These are phyloP conservation scores for Tuber calosporum DNA, from an alignment of 495 filamentous ascomycete species.

Conservation along the genomic window DNA sequence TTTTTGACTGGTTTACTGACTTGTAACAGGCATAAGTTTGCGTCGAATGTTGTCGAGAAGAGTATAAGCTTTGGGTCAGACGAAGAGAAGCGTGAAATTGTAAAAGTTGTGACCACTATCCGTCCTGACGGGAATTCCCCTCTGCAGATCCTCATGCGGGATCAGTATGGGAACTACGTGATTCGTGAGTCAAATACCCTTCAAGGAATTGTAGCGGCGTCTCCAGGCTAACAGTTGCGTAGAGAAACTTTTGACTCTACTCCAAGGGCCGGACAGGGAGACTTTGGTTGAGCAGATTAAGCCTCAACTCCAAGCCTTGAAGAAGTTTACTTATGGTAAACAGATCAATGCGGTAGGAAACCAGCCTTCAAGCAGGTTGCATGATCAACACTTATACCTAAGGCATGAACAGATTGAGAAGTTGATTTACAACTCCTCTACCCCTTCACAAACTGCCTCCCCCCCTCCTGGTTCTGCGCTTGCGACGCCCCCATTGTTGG, in stretches of 20 bases:
- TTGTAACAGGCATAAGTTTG: slow-evolving; percentile 66
- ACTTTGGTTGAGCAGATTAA: slow-evolving; percentile 65
- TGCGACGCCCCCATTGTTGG: slow-evolving; percentile 48
- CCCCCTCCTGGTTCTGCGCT: slow-evolving; percentile 44
- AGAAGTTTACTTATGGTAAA: slow-evolving; percentile 67
- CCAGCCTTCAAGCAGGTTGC: slow-evolving; percentile 15
- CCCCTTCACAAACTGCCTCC: slow-evolving; percentile 41
- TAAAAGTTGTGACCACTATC: slow-evolving; percentile 55
- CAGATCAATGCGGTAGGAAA: slow-evolving; percentile 52
- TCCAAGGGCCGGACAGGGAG: slow-evolving; percentile 59
- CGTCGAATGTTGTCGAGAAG: slow-evolving; percentile 96
- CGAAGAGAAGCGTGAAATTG: slow-evolving; percentile 64
- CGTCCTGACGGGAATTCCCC: slow-evolving; percentile 60
- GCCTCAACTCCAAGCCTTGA: slow-evolving; percentile 63
- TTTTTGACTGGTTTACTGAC: slow-evolving; percentile 3
- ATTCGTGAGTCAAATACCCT: slow-evolving; percentile 64
- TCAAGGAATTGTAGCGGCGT: background rate
- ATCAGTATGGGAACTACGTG: slow-evolving; percentile 94
- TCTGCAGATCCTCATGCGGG: slow-evolving; percentile 71
- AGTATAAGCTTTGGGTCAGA: slow-evolving; percentile 68
- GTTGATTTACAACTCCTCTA: slow-evolving; percentile 41
- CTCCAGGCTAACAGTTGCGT: slow-evolving; percentile 43
- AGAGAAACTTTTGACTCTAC: slow-evolving; percentile 73
- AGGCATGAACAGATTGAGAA: slow-evolving; percentile 41
- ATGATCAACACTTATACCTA: slow-evolving; percentile 16